Base-by-base conservation (phyloP, 306 rosid genomes). In the Medicago lupulina region DNA sequence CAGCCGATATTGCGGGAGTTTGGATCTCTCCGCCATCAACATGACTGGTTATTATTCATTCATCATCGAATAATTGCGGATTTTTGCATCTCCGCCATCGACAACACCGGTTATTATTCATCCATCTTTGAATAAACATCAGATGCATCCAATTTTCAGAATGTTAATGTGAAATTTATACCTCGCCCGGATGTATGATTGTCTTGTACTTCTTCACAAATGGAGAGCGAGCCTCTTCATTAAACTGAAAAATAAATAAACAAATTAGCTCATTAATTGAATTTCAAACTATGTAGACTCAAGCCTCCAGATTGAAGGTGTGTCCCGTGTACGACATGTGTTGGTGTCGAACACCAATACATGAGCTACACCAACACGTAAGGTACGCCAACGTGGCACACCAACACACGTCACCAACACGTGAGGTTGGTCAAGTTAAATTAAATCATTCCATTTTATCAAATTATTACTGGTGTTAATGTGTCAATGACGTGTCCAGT, bases 181-280 rank as follows among this genome's bases (percentile, higher is more conserved):
- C 99, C 98, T 96, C 99, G 74, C 99, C 99, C 0, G 99, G 99
- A 80, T 96, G 99, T 75, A 96, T 92, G 85, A 96, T 92, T 70
- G 99, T 96, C 86, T 96, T 96, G 90, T 84, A 96, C 94, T 96
- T 96, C 97, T 90, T 96, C 15, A 96, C 99, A 84, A 96, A 96
- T 9, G 99, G 99, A 4, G 99, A 96, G 18, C 99, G 99, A 1
- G 99, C 96, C 83, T 96, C 99, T 71, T 96, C 99, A 71, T 96
- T 96, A 84, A 96, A 96, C 99, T 96, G 85, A 59, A 84, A 87
- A 14, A 23, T 7, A 28, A 60, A 34, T 5, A 2, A 65, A n/a
- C 2, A 40, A 11, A 39, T 8, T 50, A 70, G 66, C 77, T 31
- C 69, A 66, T 75, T 51, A 67, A 69, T 28, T 13, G 67, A 60